Conservation (phyloP, 2,329 filamentous ascomycete species). For the Neoarthrinium moseri region DNA sequence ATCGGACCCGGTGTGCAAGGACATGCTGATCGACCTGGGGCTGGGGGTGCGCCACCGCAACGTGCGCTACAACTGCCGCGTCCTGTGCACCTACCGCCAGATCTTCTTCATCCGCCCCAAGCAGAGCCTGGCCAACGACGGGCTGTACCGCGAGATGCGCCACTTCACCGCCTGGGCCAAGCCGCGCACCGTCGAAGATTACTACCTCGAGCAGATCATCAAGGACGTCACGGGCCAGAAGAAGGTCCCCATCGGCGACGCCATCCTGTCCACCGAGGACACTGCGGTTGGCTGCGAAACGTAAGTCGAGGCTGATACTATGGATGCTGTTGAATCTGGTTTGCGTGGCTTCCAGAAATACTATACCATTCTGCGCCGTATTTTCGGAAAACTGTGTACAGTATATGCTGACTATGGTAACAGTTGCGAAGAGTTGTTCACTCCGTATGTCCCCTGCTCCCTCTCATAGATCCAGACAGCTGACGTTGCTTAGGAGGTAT, state of each 20-base stretch:
- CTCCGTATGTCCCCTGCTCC: no score
- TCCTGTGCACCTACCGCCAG: conserved; percentile 64
- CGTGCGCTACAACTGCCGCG: conserved; percentile 63
- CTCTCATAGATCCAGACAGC: no score
- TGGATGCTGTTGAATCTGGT: no score
- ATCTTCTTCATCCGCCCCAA: conserved; percentile 73
- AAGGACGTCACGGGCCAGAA: conserved; percentile 28
- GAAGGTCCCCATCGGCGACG: conserved; percentile 39
- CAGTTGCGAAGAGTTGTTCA: conserved; percentile 1
- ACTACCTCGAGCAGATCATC: conserved; percentile 33
- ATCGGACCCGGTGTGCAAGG: conserved; percentile 56
- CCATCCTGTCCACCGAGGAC: conserved; percentile 35
- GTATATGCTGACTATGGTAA: no score
- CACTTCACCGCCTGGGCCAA: conserved; percentile 48
- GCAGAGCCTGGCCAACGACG: conserved; percentile 69
- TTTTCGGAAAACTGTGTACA: no score
- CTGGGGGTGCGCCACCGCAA: conserved; percentile 63
- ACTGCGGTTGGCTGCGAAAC: conserved; percentile 39
- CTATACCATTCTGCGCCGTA: no score
- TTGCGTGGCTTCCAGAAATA: no score
- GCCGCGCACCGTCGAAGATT: conserved; percentile 32
- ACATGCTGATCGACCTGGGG: conserved; percentile 65
- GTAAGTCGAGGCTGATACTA: no score
- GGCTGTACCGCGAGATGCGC: conserved; percentile 59
- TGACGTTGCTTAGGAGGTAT: no score